Evolutionary conservation across 371 early-diverging fungal species (phyloP).

Genomic region (Lichtheimia corymbifera): DNA sequence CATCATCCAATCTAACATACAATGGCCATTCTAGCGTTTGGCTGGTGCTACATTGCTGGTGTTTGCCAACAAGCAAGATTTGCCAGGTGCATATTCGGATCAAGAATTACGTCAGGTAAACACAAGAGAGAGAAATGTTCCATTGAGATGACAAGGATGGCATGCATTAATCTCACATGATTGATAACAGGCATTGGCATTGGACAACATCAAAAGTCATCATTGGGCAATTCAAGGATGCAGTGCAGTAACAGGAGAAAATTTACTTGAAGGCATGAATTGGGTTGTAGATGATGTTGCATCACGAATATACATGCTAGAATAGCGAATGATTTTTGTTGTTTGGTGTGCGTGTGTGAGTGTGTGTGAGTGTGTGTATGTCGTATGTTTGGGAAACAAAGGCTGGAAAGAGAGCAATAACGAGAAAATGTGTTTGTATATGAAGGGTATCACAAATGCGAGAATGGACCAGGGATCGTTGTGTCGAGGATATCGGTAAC

Average conservation of each 20-base stretch:
- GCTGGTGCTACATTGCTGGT: slow-evolving; percentile 78
- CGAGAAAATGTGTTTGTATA: neutral
- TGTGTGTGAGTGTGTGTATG: neutral
- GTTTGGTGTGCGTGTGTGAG: neutral
- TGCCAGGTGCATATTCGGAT: slow-evolving; percentile 77
- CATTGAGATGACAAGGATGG: too few species aligned
- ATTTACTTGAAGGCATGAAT: slow-evolving; percentile 86
- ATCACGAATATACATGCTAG: slow-evolving; percentile 77
- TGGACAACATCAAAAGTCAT: slow-evolving; percentile 80
- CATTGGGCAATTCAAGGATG: slow-evolving; percentile 92
- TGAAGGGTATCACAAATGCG: slow-evolving; percentile 17
- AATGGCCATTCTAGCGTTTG: slow-evolving; percentile 56
- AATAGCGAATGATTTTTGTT: slow-evolving; percentile 26
- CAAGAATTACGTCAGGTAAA: slow-evolving; percentile 72
- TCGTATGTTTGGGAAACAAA: neutral
- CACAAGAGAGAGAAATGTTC: too few species aligned
- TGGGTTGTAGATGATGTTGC: slow-evolving; percentile 94
- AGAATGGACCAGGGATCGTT: slow-evolving; percentile 25
- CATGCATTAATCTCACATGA: too few species aligned
- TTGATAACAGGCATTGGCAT: slow-evolving; percentile 57
- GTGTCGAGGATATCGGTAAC: slow-evolving; percentile 27
- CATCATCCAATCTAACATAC: neutral
- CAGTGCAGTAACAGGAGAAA: slow-evolving; percentile 89
- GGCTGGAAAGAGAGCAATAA: neutral
- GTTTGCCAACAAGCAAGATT: slow-evolving; percentile 97